Base-by-base conservation (phyloP, 768 basidiomycete genomes). In the Boletus bicolor region DNA sequence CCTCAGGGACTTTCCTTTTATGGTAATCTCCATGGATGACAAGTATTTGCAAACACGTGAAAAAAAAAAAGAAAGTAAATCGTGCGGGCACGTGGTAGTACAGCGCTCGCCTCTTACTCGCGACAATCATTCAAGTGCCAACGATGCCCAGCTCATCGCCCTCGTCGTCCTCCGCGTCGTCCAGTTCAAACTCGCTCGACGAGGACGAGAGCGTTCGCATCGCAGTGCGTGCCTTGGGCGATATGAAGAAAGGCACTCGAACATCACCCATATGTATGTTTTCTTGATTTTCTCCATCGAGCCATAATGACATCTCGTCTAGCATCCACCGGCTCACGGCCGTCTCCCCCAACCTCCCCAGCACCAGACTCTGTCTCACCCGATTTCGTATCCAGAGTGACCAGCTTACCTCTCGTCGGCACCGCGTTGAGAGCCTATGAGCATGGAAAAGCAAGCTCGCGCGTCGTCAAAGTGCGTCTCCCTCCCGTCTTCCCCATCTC, bases 361-460 rank as follows among this genome's bases (percentile, higher is more conserved):
- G 5, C 48, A 3, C 44, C 51, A 3, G 68, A 64, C 6, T 19
- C 56, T 17, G 42, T 44, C 2, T 48, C 61, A 12, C 61, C 72
- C 14, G 70, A 67, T 41, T 74, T 82, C 53, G 76, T 83, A 5
- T 74, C 79, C 37, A 73, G 91, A 42, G 81, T 92, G 62, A 81
- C 88, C 2, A 81, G 77, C 55, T 56, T 92, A 9, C 91, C 91
- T 0, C 76, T 91, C 48, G 84, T 93, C 9, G 83, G 83, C 60
- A 80, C 82, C 21, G 91, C 89, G 1, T 64, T 93, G 17, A 73
- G 84, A 11, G 85, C 81, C 0, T 93, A 93, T 61, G 91, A 93
- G 66, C 84, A 90, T 19, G 85, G 86, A 43, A 94, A 93, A 71
- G 89, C 87, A 7, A 84, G 82, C 60, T 92, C 90, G 10, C 76